Conservation (phyloP, 768 basidiomycete species). For the Russula olivacea region DNA sequence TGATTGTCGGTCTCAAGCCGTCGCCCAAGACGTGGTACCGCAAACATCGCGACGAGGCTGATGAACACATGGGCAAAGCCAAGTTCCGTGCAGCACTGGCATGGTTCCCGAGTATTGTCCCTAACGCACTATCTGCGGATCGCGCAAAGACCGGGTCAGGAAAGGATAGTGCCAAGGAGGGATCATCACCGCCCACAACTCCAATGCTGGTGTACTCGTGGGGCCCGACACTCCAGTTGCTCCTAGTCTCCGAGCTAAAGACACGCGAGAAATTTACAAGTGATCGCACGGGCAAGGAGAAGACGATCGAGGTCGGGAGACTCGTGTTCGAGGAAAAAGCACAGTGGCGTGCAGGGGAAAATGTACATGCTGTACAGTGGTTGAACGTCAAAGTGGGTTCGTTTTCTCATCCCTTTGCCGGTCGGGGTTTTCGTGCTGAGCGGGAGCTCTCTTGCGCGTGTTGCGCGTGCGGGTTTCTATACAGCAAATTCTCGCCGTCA, state of each 20-base stretch:
- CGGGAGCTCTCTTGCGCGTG: neutral
- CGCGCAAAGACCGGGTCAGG: constrained; percentile 19
- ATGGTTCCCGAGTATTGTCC: constrained; percentile 65
- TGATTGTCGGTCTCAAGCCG: constrained; percentile 90
- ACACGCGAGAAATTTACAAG: constrained; percentile 46
- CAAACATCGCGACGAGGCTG: constrained; percentile 49
- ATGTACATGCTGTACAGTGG: constrained; percentile 79
- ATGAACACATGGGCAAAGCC: constrained; percentile 38
- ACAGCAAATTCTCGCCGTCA: constrained; percentile 68
- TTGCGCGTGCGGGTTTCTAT: neutral
- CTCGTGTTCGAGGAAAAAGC: constrained; percentile 58
- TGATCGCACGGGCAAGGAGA: constrained; percentile 53
- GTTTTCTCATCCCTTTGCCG: constrained; percentile 25
- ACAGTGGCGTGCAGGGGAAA: constrained; percentile 54
- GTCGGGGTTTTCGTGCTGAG: neutral
- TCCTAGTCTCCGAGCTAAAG: constrained; percentile 60
- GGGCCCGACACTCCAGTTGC: constrained; percentile 61
- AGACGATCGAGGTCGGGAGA: constrained; percentile 54
- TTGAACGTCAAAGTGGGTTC: constrained; percentile 77
- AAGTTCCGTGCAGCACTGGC: constrained; percentile 60
- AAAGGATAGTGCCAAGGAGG: constrained; percentile 26
- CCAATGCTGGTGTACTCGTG: constrained; percentile 83
- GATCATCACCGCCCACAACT: constrained; percentile 30
- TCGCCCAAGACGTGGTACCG: constrained; percentile 90
- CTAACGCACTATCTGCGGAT: constrained; percentile 15